Conservation (phyloP, 73 alveolate species). For the Blepharisma japonicum region DNA sequence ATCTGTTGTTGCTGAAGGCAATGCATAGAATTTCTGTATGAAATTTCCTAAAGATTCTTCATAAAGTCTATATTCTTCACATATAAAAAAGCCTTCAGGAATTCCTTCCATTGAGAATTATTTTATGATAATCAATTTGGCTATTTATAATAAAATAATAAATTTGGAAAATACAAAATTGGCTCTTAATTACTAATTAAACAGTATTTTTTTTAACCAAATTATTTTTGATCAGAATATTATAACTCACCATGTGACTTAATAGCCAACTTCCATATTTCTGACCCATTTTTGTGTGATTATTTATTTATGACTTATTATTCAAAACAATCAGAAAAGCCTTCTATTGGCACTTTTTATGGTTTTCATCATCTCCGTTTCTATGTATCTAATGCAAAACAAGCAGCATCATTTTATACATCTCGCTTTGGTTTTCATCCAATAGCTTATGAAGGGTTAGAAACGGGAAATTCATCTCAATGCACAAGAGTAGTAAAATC, state of each 20-base stretch:
- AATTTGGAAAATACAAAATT: too few species aligned
- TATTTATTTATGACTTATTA: conserved; percentile 31
- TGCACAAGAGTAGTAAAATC: conserved; percentile 68
- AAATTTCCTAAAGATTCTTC: conserved; percentile 26
- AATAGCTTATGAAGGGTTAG: conserved; percentile 72
- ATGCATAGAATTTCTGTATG: conserved; percentile 41
- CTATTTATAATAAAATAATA: too few species aligned
- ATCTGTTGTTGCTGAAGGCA: conserved; percentile 56
- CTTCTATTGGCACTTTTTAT: conserved; percentile 72
- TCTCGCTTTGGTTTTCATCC: conserved; percentile 43
- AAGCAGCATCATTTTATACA: conserved; percentile 86
- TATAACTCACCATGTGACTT: too few species aligned
- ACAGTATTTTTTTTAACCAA: too few species aligned
- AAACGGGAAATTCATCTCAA: conserved; percentile 59
- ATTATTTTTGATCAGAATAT: too few species aligned
- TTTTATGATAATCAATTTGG: too few species aligned
- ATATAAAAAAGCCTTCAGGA: neutral
- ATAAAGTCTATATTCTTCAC: neutral
- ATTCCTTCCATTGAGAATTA: neutral
- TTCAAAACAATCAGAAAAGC: conserved; percentile 46
- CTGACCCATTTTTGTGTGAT: too few species aligned
- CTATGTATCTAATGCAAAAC: conserved; percentile 82
- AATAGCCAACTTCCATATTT: too few species aligned
- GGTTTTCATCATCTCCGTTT: conserved; percentile 80
- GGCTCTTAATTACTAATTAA: too few species aligned